These are phyloP conservation scores for Tricholoma sp. DNA, from an alignment of 768 basidiomycete genomes.

Conservation along the genomic window DNA sequence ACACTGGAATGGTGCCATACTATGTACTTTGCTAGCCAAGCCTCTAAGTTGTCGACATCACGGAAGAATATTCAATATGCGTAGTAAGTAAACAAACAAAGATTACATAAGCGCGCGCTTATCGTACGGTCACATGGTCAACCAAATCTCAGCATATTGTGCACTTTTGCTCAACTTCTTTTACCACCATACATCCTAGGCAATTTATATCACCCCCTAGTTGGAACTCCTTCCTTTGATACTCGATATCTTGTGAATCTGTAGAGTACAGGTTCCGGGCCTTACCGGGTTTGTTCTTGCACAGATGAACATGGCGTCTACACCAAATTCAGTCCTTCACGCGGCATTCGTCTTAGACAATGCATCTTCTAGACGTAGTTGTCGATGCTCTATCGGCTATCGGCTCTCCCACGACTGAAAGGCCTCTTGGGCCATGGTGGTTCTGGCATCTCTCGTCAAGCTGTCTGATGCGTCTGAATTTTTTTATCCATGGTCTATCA, in stretches of 20 bases:
- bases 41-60: too few species aligned
- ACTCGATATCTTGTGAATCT: constrained; percentile 22
- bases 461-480: constrained; percentile 43
- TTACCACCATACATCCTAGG: constrained; percentile 39
- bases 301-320: constrained; percentile 19
- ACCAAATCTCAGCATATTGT: too few species aligned
- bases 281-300: constrained; percentile 50
- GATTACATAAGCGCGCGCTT: too few species aligned
- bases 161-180: too few species aligned
- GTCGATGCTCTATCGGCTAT: constrained; percentile 13
- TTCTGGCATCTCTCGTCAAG: constrained; percentile 42
- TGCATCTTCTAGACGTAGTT: too few species aligned
- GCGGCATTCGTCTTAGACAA: constrained; percentile 1
- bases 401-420: neutral
- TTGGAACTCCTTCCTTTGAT: constrained; percentile 40
- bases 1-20: too few species aligned
- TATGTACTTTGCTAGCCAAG: too few species aligned
- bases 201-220: constrained; percentile 47
- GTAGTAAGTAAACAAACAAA: too few species aligned
- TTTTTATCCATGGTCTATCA: constrained; percentile 29
- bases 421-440: constrained; percentile 36
- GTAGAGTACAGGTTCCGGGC: constrained; percentile 41
- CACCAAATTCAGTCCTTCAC: constrained; percentile 11
- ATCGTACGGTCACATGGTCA: too few species aligned
- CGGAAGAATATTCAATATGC: too few species aligned